Evolutionary conservation across 1,284 basidiomycete species (phyloP), one percentile per base, ranked within the genome.

Genomic region (Tremellales sp.): DNA sequence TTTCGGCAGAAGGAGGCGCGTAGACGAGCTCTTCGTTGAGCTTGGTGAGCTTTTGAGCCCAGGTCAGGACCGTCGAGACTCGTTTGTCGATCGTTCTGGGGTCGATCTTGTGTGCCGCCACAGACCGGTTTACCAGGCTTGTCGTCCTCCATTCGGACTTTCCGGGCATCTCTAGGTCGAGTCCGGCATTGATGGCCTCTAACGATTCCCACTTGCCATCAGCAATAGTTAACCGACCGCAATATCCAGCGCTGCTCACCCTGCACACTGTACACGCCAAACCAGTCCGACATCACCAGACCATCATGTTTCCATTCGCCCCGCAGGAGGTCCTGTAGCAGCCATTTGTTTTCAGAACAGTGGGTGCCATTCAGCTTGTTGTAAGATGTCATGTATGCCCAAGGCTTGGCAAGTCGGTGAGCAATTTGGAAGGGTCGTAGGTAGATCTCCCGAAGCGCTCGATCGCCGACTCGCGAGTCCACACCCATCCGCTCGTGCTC

Each of bases 391-490:
- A 74, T 68, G 41, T 59, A n/a, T 4, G 13, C 40, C 70, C 74
- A 75, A 16, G 77, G 76, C 19, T 75, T 62, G 6, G 74, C 54
- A 13, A 18, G 22, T 29, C 4, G 25, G 16, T 4, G n/a, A 22
- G 13, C 19, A 50, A 89, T 75, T 80, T 87, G 85, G 74, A 90
- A 90, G 0, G 84, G 83, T 76, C 84, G 80, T 32, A 89, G 76
- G 69, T 90, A 90, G 40, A 91, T 79, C 67, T 91, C 87, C 24
- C 86, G 78, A 35, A 91, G 75, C 0, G 87, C 83, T 25, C 87
- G 80, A 49, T 78, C 77, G 57, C 76, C 76, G 40, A 82, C 70
- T 34, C 77, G 76, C 39, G 75, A 74, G 75, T 61, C 45, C 48
- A 43, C 44, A 27, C 54, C 57, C 38, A 49, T 45, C 19, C 60